phyloP scores from a whole-genome alignment of 768 basidiomycete genomes.

The Rhodotorula kratochvilovae region DNA sequence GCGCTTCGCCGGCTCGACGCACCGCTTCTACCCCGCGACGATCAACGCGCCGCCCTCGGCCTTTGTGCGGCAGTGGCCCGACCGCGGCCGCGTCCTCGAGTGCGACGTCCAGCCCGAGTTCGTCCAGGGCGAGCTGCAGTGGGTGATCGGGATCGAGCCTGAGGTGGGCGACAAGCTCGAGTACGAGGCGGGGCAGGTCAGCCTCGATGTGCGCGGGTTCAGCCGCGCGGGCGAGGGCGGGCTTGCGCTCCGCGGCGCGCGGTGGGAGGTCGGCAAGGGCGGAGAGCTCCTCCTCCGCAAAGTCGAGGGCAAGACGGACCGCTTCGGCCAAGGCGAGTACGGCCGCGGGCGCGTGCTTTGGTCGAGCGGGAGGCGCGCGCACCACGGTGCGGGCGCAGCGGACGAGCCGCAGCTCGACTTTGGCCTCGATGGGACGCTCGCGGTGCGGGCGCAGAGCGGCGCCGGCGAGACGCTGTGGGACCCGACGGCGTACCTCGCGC shows the following conservation, averaged over 20 bases:
- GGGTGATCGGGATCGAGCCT: conserved; percentile 42
- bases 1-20: conserved; percentile 37
- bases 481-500: conserved; percentile 29
- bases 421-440: conserved; percentile 14
- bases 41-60: conserved; percentile 40
- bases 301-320: conserved; percentile 14
- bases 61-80: conserved; percentile 35
- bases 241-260: conserved; percentile 9
- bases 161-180: conserved; percentile 36
- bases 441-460: not conserved
- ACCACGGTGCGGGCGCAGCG: not conserved
- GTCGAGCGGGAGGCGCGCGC: conserved; percentile 11
- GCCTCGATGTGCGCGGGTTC: conserved; percentile 11
- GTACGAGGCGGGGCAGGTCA: conserved; percentile 37
- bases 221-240: conserved; percentile 29
- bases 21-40: conserved; percentile 15
- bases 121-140: conserved; percentile 39
- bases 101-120: conserved; percentile 40
- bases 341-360: conserved; percentile 21
- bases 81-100: conserved; percentile 26
- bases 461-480: conserved; percentile 25
- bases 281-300: conserved; percentile 24
- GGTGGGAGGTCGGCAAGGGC: conserved; percentile 16
- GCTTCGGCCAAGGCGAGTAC: conserved; percentile 14
- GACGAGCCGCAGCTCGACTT: conserved; percentile 33